phyloP scores from a whole-genome alignment of 495 filamentous ascomycete species.

The Talaromyces nanjingensis region DNA sequence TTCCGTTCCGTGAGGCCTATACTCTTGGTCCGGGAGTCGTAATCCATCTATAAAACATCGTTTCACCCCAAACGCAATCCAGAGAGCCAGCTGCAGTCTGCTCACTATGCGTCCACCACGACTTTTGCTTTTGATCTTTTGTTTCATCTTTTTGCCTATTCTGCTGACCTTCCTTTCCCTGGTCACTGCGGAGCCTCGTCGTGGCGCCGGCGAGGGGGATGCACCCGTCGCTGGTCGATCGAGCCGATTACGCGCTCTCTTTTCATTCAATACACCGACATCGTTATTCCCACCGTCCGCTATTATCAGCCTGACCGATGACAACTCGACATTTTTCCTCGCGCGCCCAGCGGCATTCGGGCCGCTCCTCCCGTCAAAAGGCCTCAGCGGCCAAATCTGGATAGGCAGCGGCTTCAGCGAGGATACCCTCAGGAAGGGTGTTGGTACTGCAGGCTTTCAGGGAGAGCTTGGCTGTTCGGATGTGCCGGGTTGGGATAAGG shows the following conservation, averaged over 20 bases:
- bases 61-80: conserved; percentile 5
- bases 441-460: conserved; percentile 48
- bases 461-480: conserved; percentile 97
- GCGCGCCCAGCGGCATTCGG: conserved; percentile 93
- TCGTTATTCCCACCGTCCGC: conserved; percentile 91
- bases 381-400: conserved; percentile 81
- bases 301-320: conserved; percentile 91
- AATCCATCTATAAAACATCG: conserved; percentile 12
- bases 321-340: conserved; percentile 94
- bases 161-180: conserved; percentile 46
- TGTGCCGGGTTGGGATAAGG: conserved; percentile 80
- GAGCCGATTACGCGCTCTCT: conserved; percentile 45
- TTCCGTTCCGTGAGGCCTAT: conserved; percentile 25
- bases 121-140: conserved; percentile 44
- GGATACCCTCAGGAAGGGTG: conserved; percentile 54
- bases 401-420: conserved; percentile 85
- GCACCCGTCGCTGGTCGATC: conserved; percentile 30
- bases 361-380: conserved; percentile 63
- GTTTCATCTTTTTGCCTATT: conserved; percentile 48
- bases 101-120: conserved; percentile 50
- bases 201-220: conserved; percentile 28
- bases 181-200: conserved; percentile 26
- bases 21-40: conserved; percentile 30
- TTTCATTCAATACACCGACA: conserved; percentile 59
- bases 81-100: conserved; percentile 5